phyloP scores from a whole-genome alignment of 768 basidiomycete genomes.

The Kwoniella heveanensis region DNA sequence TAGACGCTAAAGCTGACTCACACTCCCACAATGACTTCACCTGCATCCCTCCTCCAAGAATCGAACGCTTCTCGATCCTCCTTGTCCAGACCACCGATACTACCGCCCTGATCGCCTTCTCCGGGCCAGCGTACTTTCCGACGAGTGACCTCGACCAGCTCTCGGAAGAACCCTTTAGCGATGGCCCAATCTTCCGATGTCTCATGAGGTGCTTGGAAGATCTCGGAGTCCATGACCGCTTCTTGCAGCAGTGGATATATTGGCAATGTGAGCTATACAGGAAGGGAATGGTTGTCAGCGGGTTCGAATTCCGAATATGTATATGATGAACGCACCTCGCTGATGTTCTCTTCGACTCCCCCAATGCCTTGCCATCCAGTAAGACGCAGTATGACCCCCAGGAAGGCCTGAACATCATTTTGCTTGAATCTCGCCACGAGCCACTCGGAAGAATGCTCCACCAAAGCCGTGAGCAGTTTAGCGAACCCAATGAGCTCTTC shows the following conservation, averaged over 20 bases:
- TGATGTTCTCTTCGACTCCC: constrained; percentile 82
- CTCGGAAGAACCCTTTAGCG: constrained; percentile 75
- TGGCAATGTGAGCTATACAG: constrained; percentile 64
- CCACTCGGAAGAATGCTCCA: constrained; percentile 82
- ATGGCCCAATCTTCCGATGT: constrained; percentile 52
- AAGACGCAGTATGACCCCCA: constrained; percentile 71
- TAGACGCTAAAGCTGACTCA: constrained; percentile 21
- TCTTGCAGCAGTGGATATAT: constrained; percentile 94
- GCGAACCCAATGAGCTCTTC: constrained; percentile 69
- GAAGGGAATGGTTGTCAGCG: no score
- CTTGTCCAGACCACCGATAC: constrained; percentile 33
- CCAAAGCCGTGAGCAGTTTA: constrained; percentile 76
- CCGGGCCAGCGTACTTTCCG: constrained; percentile 75
- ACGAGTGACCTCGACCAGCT: constrained; percentile 71
- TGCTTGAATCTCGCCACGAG: constrained; percentile 67
- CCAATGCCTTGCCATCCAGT: constrained; percentile 74
- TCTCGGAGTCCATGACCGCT: constrained; percentile 59
- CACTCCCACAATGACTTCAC: constrained; percentile 55
- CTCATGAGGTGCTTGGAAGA: constrained; percentile 42
- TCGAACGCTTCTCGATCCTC: constrained; percentile 52
- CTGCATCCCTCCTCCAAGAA: constrained; percentile 53
- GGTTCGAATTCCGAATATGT: no score
- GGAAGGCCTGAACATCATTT: constrained; percentile 68
- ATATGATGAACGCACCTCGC: constrained; percentile 65
- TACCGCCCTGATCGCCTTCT: constrained; percentile 24